Evolutionary conservation across 2,329 filamentous ascomycete species (phyloP).

Genomic region (Trichophyton schoenleinii): DNA sequence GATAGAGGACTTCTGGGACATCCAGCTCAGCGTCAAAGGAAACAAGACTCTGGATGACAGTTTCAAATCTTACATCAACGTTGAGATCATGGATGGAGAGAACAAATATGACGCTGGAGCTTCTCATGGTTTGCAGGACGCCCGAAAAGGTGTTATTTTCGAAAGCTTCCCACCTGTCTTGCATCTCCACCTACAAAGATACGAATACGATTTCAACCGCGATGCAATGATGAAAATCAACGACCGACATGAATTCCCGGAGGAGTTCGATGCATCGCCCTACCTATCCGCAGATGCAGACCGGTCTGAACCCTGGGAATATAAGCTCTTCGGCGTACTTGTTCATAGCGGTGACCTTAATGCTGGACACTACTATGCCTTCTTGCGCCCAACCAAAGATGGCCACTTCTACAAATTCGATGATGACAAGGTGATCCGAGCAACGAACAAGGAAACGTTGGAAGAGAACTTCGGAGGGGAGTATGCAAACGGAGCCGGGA

Average conservation of each 20-base stretch:
- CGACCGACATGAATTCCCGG: constrained; percentile 37
- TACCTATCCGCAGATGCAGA: constrained; percentile 81
- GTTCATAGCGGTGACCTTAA: constrained; percentile 96
- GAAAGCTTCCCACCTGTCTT: constrained; percentile 34
- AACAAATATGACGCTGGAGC: constrained; percentile 95
- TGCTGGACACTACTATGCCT: constrained; percentile 96
- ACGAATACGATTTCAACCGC: constrained; percentile 91
- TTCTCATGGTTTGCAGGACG: constrained; percentile 84
- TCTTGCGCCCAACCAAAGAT: constrained; percentile 83
- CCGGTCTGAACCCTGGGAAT: constrained; percentile 75
- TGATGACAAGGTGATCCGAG: constrained; percentile 91
- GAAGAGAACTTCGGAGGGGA: constrained; percentile 97
- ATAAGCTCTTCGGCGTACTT: constrained; percentile 86
- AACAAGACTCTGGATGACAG: constrained; percentile 89
- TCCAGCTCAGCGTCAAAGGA: constrained; percentile 89
- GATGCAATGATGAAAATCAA: constrained; percentile 97
- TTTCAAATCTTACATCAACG: constrained; percentile 90
- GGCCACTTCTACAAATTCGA: constrained; percentile 96
- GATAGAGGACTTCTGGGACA: constrained; percentile 96
- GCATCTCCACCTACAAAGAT: constrained; percentile 47
- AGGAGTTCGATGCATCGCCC: constrained; percentile 52
- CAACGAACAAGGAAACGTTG: constrained; percentile 77
- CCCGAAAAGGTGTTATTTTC: constrained; percentile 96
- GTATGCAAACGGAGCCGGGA: constrained; percentile 51
- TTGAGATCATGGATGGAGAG: constrained; percentile 92